A percentile compares a stretch with the other conserved stretches of the same genome.
Conservation (phyloP, 2,329 filamentous ascomycete genomes). For the Colletotrichum endophyticum region DNA sequence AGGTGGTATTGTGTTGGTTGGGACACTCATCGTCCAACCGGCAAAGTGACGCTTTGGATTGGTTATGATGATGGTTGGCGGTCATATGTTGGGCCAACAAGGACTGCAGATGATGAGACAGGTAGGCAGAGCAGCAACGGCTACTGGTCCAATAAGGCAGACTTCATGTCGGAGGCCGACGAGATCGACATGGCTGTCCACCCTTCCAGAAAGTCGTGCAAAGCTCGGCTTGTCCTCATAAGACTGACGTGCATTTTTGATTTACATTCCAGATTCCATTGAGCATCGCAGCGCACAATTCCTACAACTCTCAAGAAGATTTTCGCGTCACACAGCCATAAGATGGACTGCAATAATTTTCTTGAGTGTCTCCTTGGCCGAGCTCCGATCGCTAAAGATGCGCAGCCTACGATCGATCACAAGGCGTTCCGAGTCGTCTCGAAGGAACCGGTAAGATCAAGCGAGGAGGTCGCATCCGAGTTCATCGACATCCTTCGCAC, state of each 20-base stretch:
- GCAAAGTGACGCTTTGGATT: not conserved
- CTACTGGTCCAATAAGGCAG: not conserved
- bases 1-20: not conserved
- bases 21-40: not conserved
- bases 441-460: not conserved
- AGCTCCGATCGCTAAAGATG: not conserved
- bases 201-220: not conserved
- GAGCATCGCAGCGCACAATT: not conserved
- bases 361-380: not conserved
- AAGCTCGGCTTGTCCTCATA: not conserved
- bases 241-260: not conserved
- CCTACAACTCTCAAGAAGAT: not conserved
- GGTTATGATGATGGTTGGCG: not conserved
- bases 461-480: not conserved
- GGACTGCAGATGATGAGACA: not conserved
- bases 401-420: not conserved
- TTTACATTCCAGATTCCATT: not conserved
- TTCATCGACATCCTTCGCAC: constrained; percentile 2
- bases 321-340: rapidly evolving
- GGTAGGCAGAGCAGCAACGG: not conserved
- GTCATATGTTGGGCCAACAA: not conserved
- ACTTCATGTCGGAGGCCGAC: not conserved
- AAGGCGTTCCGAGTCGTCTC: not conserved
- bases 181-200: not conserved
- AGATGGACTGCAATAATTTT: not conserved